phyloP scores from a whole-genome alignment of 2,329 filamentous ascomycete genomes.

The Nigrograna mackinnonii region DNA sequence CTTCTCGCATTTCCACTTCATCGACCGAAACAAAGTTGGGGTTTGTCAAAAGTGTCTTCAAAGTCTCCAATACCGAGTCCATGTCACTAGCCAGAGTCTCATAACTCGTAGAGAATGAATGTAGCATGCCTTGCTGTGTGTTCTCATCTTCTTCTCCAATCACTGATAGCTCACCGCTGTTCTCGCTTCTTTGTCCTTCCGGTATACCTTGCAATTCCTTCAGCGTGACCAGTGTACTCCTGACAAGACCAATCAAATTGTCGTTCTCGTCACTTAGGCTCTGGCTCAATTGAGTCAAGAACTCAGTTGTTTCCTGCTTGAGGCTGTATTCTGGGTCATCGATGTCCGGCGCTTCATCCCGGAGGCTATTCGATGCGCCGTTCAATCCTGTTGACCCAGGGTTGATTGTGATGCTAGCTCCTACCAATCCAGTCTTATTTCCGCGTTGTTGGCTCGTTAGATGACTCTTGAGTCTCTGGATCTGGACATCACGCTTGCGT shows the following conservation, averaged over 20 bases:
- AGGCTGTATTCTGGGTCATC: slow-evolving; percentile 68
- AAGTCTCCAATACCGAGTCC: slow-evolving; percentile 76
- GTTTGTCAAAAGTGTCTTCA: slow-evolving; percentile 85
- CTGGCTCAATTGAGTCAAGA: slow-evolving; percentile 82
- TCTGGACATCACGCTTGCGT: slow-evolving; percentile 84
- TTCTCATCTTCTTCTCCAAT: slow-evolving; percentile 36
- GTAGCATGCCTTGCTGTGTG: slow-evolving; percentile 36
- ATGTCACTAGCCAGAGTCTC: slow-evolving; percentile 74
- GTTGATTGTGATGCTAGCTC: slow-evolving; percentile 53
- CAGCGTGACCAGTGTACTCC: slow-evolving; percentile 71
- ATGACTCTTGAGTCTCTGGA: slow-evolving; percentile 87
- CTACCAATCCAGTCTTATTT: slow-evolving; percentile 49
- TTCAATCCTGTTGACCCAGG: slow-evolving; percentile 32
- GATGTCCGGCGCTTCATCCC: slow-evolving; percentile 57
- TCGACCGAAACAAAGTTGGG: slow-evolving; percentile 95
- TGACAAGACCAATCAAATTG: slow-evolving; percentile 71
- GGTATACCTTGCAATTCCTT: slow-evolving; percentile 64
- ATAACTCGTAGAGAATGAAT: slow-evolving; percentile 61
- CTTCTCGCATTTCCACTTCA: slow-evolving; percentile 89
- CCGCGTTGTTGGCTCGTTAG: slow-evolving; percentile 66
- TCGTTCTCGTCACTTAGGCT: slow-evolving; percentile 92
- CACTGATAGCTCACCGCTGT: slow-evolving; percentile 27
- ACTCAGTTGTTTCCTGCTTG: slow-evolving; percentile 86
- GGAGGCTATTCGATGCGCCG: slow-evolving; percentile 44
- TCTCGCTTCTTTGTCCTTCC: slow-evolving; percentile 29